Evolutionary conservation across 352 stramenopile genomes (phyloP), one percentile per base, ranked within the genome.

Genomic region (Pythium insidiosum): DNA sequence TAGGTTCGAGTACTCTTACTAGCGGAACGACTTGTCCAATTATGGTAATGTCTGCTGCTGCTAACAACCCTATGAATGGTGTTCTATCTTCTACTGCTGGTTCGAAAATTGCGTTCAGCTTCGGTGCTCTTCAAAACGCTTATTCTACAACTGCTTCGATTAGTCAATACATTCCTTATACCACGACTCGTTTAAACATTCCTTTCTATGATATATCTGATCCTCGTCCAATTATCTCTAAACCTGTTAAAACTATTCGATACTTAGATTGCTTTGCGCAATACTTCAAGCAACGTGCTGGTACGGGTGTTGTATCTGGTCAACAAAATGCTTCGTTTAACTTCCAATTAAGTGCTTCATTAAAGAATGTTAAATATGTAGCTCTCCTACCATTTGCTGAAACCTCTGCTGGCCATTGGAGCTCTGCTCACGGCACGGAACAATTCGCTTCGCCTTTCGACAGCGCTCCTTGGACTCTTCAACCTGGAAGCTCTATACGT

Each of bases 181-280:
- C 43, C 5, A 53, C 43, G 21, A 39, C 35, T 19, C 44, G 51
- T 46, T 43, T 53, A 20, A 48, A 56, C 22, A 56, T 68, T 41
- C 50, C 59, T 19, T 58, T 58, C 31, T 68, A 68, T 38, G 58
- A 66, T 55, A 20, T 60, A 6, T 31, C 38, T 33, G 48, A 54
- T 50, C 52, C 57, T 24, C 38, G 24, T 18, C 6, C 38, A 23
- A 45, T 64, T 11, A 48, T 64, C 21, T 26, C 15, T 12, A 66
- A 61, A 23, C 56, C 56, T 28, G 37, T 64, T 18, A 64, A 60
- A 21, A 56, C 30, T 12, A 31, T 56, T 40, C 38, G 34, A 9
- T 64, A 56, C 26, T 21, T 60, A 1, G 50, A 60, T 44, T 52
- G 25, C 19, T 64, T 52, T 36, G 38, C 39, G 2, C 49, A 64